Base-by-base conservation (phyloP, 345 rosid genomes). In the Limnanthes douglasii region DNA sequence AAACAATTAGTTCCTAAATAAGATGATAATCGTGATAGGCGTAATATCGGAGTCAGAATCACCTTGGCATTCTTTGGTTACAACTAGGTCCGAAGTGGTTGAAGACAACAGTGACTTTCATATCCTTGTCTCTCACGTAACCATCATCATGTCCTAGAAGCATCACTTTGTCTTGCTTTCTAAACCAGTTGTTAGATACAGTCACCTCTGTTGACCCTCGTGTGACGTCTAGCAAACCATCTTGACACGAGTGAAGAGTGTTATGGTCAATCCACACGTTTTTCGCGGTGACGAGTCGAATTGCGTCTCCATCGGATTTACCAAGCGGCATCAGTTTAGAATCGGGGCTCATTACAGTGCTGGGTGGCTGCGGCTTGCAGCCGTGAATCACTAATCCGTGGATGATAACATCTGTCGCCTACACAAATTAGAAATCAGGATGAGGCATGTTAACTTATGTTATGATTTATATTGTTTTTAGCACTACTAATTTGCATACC, bases 21-120 rank as follows among this genome's bases (percentile, higher is more conserved):
- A 11, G 9, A 39, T 2, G 11, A 20, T 8, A 21, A 21, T 21
- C 14, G 16, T n/a, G n/a, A 12, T 14, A 23, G 3, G 18, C 8
- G 18, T 25, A 29, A 8, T 18, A 5, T 2, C 7, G 14, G 5
- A 14, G 24, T 0, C 21, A 15, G 22, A 5, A 32, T 31, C 27
- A 66, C 82, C 82, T 66, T 4, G 93, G 97, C 95, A 82, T 86
- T 11, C 86, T 57, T 34, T 75, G 79, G 62, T 86, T 78, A 59
- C 95, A 82, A 12, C 78, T 66, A 9, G 88, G 95, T 21, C 93
- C 85, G 20, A 86, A 82, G 56, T 75, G 88, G 51, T 70, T 86
- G 59, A 69, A 69, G 8, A 58, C 61, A 25, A 81, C 66, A 4
- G 82, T 81, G 9, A 53, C 86, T 54, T 61, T 81, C 86, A 75